Evolutionary conservation across 2,329 filamentous ascomycete species (phyloP).

Genomic region (Arthrobotrys iridis): DNA sequence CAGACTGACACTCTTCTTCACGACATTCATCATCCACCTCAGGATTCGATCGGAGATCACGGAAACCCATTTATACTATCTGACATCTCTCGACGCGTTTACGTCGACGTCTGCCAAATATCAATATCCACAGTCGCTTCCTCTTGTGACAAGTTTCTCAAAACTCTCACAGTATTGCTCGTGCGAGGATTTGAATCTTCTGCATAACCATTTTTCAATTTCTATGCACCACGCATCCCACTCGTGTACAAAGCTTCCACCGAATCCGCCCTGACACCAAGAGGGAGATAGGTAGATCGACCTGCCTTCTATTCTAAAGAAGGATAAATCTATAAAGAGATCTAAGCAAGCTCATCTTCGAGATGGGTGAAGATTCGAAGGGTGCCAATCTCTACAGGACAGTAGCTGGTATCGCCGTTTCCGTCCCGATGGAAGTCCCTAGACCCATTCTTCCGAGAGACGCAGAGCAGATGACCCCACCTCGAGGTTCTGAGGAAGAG

Average conservation of each 20-base stretch:
- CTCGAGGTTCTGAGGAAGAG: too few species aligned
- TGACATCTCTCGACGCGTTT: too few species aligned
- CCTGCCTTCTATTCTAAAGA: too few species aligned
- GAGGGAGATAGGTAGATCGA: background rate
- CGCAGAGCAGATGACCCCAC: background rate
- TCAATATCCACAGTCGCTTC: too few species aligned
- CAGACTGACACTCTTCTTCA: too few species aligned
- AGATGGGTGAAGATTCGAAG: background rate
- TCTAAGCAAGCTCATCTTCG: background rate
- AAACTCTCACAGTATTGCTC: constrained; percentile 11
- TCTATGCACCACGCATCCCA: constrained; percentile 20
- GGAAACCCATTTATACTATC: too few species aligned
- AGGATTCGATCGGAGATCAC: too few species aligned
- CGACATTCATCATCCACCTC: too few species aligned
- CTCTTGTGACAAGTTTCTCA: too few species aligned
- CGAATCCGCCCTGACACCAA: constrained; percentile 18
- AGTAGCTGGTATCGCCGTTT: background rate
- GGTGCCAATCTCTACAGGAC: background rate
- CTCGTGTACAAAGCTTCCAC: background rate
- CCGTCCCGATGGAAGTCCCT: background rate
- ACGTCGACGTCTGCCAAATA: background rate
- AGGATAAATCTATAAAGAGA: too few species aligned
- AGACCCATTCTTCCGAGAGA: background rate
- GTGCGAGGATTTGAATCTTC: background rate
- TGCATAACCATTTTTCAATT: background rate